Evolutionary conservation across 2,329 filamentous ascomycete species (phyloP), one percentile per base, ranked within the genome.

Genomic region (Aspergillus persii): DNA sequence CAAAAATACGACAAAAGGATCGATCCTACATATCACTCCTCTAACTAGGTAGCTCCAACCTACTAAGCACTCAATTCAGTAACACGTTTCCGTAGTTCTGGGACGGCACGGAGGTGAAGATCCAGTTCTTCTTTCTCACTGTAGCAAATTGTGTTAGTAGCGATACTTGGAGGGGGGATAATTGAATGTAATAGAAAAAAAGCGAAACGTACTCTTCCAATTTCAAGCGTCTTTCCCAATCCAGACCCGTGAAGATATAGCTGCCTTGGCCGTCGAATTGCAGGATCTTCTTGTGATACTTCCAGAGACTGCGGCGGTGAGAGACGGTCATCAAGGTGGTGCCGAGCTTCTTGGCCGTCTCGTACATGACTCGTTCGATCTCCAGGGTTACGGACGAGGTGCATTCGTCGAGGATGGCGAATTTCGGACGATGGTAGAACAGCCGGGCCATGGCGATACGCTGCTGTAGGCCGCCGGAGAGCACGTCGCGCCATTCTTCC

Each of bases 301-400:
- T 93, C 95, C 95, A 99, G 67, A 99, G 77, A 78, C 91, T 96
- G 62, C 92, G 82, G 8, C 95, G 83, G 75, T 99, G 95, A 64
- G 88, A 92, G 27, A 99, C 95, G 0, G 95, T 99, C 91, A 99
- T 97, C 63, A 99, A 83, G 0, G 95, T 98, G 68, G 97, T 95
- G 3, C 91, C 92, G 18, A 97, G 79, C 18, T 85, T 83, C 82
- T 99, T 98, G 53, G 95, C 95, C 57, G 92, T 93, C 68, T 97
- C 94, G 76, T 99, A 99, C 92, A 99, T 98, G 72, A 92, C 84
- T 73, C 92, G 89, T 72, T 99, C 95, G 61, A 93, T 92, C 67
- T 98, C 94, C 30, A 97, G 83, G 15, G 96, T 97, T n/a, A 99
- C 92, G 54, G 88, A 92, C 58, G 89, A 93, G 6, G 95, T 99